Conservation (phyloP, 768 basidiomycete species). For the Naematelia encephala region DNA sequence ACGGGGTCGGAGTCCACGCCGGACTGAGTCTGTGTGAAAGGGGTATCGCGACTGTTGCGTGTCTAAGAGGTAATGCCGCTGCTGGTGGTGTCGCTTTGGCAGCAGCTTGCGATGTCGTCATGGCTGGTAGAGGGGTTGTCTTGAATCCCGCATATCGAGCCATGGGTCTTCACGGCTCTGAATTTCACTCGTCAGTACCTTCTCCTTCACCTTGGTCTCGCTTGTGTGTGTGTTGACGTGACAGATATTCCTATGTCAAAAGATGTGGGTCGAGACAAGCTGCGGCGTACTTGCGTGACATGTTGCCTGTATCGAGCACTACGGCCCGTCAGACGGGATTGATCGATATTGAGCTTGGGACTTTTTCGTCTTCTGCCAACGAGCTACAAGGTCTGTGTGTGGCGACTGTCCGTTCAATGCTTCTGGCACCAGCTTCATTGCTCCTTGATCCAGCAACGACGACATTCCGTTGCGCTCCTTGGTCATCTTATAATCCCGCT, state of each 20-base stretch:
- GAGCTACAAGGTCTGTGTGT: conserved; percentile 21
- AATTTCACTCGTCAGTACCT: conserved; percentile 42
- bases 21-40: conserved; percentile 16
- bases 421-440: neutral
- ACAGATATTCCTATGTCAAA: conserved; percentile 36
- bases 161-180: conserved; percentile 44
- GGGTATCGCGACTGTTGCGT: conserved; percentile 40
- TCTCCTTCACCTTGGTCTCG: neutral
- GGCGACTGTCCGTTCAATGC: conserved; percentile 7
- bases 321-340: conserved; percentile 22
- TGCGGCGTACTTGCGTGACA: conserved; percentile 23
- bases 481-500: conserved; percentile 14
- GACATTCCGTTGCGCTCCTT: conserved; percentile 25
- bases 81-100: conserved; percentile 46
- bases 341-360: conserved; percentile 35
- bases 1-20: conserved; percentile 3
- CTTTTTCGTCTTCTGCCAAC: conserved; percentile 4
- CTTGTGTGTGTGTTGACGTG: neutral
- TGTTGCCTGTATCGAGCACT: conserved; percentile 30
- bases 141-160: conserved; percentile 43
- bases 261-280: conserved; percentile 24
- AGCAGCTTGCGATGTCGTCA: conserved; percentile 36
- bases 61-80: conserved; percentile 42
- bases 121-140: conserved; percentile 29
- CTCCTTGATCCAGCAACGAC: conserved; percentile 2